phyloP scores from a whole-genome alignment of 805 yeast species.

The Starmerella stellata region DNA sequence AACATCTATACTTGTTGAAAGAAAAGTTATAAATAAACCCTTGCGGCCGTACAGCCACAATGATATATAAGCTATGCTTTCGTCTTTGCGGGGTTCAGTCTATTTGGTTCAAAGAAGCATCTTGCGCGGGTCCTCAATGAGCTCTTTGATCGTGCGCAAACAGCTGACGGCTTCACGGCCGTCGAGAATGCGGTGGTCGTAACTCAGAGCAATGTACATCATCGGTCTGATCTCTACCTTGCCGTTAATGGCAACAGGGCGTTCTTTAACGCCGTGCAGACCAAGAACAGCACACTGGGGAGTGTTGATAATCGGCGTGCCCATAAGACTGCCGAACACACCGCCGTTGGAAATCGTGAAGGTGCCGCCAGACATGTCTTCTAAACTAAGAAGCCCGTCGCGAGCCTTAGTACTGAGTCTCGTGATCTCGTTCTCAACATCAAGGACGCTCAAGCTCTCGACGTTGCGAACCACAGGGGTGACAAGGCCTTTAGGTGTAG shows the following conservation, averaged over 20 bases:
- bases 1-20: too few species aligned
- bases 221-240: conserved; percentile 93
- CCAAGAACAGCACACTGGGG: conserved; percentile 98
- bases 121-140: conserved; percentile 96
- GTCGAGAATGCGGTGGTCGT: conserved; percentile 93
- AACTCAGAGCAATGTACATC: conserved; percentile 98
- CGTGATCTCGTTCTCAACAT: conserved; percentile 72
- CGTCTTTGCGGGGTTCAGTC: too few species aligned
- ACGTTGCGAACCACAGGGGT: conserved; percentile 97
- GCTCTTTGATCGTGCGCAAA: conserved; percentile 88
- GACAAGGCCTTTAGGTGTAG: conserved; percentile 97
- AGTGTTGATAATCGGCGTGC: conserved; percentile 95
- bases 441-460: conserved; percentile 73
- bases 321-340: conserved; percentile 91
- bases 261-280: conserved; percentile 90
- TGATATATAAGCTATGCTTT: too few species aligned
- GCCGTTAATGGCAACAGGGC: conserved; percentile 92
- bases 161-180: conserved; percentile 98
- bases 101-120: conserved; percentile 53
- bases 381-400: conserved; percentile 87
- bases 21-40: too few species aligned
- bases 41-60: too few species aligned
- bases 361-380: conserved; percentile 99
- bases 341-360: conserved; percentile 99
- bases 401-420: conserved; percentile 81